Evolutionary conservation across 208 protist species (phyloP), one percentile per base, ranked within the genome.

Genomic region (Acanthamoeba triangularis): DNA sequence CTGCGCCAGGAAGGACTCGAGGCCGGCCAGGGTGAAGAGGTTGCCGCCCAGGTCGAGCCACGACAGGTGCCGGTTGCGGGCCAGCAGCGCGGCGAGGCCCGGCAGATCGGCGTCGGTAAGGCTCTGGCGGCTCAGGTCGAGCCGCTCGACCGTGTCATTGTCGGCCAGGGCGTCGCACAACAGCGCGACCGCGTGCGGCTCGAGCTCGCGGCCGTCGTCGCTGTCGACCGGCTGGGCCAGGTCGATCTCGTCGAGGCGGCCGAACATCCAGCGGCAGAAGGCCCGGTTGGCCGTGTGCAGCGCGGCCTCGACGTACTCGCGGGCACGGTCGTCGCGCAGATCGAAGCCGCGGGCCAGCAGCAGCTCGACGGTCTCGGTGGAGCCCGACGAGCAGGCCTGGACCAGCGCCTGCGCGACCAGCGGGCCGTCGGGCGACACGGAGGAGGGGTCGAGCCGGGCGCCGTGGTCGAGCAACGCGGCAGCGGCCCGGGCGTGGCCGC

Each of bases 11-110:
- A 87, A 41, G 14, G 6, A 16, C 78, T 87, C 78, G 44, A 35
- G 1, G 47, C 28, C 78, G 14, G 6, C 78, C 10, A 87, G 78
- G 18, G 25, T 61, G 47, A 87, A 87, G 44, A 4, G 18, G 78
- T 59, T 87, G 37, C 18, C 18, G 18, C 14, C 5, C 20, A 87
- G 37, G 25, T 7, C 28, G n/a, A 87, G 78, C 47, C 13, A 18
- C 25, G 78, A 61, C 78, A 87, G 25, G 78, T 87, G 78, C 28
- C 78, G 37, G 44, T 87, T 87, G 18, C 56, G 18, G 78, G 37
- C 37, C 78, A 87, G 78, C 78, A 87, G 6, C 16, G 54, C 78
- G 1, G 20, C 25, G 6, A 87, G 23, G 41, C 8, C 0, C 25
- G 35, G 13, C 23, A 85, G 14, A 6, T 8, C 11, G 76, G 13